Evolutionary conservation across 2,329 filamentous ascomycete species (phyloP).

Genomic region (Colletotrichum cordylinicola): DNA sequence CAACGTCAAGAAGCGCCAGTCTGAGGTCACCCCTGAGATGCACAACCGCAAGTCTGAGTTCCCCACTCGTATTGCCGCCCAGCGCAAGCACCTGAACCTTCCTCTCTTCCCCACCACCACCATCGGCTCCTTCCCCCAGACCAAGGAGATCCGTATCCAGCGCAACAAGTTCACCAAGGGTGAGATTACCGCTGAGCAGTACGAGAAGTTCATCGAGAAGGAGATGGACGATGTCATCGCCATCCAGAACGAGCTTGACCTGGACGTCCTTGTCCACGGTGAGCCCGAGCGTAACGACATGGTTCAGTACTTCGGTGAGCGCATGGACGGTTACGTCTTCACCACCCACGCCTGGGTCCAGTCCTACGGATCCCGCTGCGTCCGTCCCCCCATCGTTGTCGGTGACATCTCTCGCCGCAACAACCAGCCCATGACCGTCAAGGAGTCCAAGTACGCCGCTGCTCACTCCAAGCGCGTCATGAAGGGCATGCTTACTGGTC

Average conservation of each 20-base stretch:
- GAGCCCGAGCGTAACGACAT: constrained; percentile 99
- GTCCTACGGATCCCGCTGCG: constrained; percentile 97
- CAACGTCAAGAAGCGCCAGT: constrained; percentile 94
- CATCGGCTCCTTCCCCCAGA: constrained; percentile 99
- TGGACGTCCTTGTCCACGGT: constrained; percentile 97
- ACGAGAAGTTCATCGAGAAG: constrained; percentile 99
- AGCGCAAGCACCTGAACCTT: constrained; percentile 91
- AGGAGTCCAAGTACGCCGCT: constrained; percentile 99
- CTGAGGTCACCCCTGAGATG: constrained; percentile 80
- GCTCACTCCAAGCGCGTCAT: constrained; percentile 98
- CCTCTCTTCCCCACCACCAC: constrained; percentile 99
- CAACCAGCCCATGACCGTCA: constrained; percentile 87
- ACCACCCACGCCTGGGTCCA: constrained; percentile 99
- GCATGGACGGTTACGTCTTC: constrained; percentile 95
- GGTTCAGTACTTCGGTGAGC: constrained; percentile 99
- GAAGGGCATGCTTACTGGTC: constrained; percentile 99
- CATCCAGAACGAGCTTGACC: constrained; percentile 96
- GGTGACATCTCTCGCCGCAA: constrained; percentile 97
- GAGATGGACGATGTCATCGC: constrained; percentile 95
- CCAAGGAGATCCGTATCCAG: constrained; percentile 95
- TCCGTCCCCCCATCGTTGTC: constrained; percentile 97
- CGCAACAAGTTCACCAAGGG: constrained; percentile 99
- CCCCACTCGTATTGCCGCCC: constrained; percentile 81
- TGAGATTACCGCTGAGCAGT: constrained; percentile 89
- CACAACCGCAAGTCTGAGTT: constrained; percentile 95